These are phyloP conservation scores for Acrocalymma vagum DNA, from an alignment of 2,329 filamentous ascomycete species.

Conservation along the genomic window DNA sequence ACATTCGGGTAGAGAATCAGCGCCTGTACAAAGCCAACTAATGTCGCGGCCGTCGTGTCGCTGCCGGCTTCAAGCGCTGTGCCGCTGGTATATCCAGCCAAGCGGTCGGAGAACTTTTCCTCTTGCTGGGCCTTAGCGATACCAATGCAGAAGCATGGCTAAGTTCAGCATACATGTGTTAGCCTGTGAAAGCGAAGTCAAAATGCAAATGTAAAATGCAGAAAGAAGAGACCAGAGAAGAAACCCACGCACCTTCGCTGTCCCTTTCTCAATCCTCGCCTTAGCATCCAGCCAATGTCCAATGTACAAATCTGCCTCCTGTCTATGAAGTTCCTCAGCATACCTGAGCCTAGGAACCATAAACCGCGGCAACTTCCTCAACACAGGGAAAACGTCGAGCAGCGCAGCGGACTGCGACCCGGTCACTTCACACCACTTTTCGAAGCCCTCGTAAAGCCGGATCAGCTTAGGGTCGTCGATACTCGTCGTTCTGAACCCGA, in stretches of 20 bases:
- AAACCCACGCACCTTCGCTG: conserved; percentile 11
- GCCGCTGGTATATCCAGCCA: conserved; percentile 32
- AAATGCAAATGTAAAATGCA: background rate
- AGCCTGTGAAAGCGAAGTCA: background rate
- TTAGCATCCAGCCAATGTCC: conserved; percentile 33
- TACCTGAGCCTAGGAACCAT: conserved; percentile 45
- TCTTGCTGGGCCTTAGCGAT: conserved; percentile 27
- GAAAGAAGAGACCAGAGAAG: background rate
- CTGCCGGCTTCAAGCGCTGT: conserved; percentile 38
- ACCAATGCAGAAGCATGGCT: conserved; percentile 34
- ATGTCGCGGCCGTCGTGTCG: conserved; percentile 34
- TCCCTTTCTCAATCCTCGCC: conserved; percentile 19
- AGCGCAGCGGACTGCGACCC: conserved; percentile 54
- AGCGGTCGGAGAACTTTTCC: conserved; percentile 27
- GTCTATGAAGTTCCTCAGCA: conserved; percentile 53
- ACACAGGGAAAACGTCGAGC: conserved; percentile 57
- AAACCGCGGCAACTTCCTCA: conserved; percentile 49
- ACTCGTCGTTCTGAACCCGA: conserved; percentile 48
- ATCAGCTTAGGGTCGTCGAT: conserved; percentile 23
- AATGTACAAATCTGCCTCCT: conserved; percentile 48
- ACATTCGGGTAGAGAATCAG: conserved; percentile 35
- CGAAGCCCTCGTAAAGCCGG: conserved; percentile 44
- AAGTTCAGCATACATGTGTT: too few species aligned
- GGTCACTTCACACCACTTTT: conserved; percentile 53
- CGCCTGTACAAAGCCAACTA: conserved; percentile 36